Conservation (phyloP, 441 rosid species). For the Geranium incanum region DNA sequence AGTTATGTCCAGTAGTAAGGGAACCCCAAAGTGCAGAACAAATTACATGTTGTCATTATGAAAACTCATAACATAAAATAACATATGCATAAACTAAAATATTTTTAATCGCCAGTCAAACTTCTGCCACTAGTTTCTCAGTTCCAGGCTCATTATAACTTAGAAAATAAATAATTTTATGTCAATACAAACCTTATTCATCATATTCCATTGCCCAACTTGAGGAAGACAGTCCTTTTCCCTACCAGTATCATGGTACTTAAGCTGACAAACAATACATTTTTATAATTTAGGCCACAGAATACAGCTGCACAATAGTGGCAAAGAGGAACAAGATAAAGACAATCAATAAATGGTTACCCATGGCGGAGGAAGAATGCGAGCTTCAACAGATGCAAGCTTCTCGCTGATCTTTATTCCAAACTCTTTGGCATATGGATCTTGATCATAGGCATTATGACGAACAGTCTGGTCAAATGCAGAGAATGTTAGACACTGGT, state of each 20-base stretch:
- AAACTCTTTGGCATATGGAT: conserved; percentile 70
- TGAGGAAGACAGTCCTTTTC: conserved; percentile 95
- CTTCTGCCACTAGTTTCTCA: background rate
- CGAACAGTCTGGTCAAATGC: conserved; percentile 57
- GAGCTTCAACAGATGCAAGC: conserved; percentile 83
- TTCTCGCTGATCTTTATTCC: conserved; percentile 66
- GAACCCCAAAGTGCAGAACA: background rate
- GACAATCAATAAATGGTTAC: conserved; percentile 34
- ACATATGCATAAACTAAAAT: background rate
- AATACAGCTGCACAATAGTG: background rate
- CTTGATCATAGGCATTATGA: conserved; percentile 76
- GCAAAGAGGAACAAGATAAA: background rate
- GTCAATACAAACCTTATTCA: conserved; percentile 63
- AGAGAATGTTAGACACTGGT: background rate
- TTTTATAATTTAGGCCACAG: background rate
- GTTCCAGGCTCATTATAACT: too few species aligned
- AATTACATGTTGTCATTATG: background rate
- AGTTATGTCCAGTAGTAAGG: background rate
- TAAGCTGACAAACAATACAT: conserved; percentile 43
- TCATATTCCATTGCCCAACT: conserved; percentile 99
- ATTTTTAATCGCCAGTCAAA: background rate
- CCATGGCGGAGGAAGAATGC: conserved; percentile 98
- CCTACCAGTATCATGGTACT: conserved; percentile 91
- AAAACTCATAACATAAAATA: background rate
- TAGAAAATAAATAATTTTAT: too few species aligned